A percentile compares a stretch with the other conserved stretches of the same genome.
Conservation (phyloP, 1,284 basidiomycete species). For the Grifola frondosa region DNA sequence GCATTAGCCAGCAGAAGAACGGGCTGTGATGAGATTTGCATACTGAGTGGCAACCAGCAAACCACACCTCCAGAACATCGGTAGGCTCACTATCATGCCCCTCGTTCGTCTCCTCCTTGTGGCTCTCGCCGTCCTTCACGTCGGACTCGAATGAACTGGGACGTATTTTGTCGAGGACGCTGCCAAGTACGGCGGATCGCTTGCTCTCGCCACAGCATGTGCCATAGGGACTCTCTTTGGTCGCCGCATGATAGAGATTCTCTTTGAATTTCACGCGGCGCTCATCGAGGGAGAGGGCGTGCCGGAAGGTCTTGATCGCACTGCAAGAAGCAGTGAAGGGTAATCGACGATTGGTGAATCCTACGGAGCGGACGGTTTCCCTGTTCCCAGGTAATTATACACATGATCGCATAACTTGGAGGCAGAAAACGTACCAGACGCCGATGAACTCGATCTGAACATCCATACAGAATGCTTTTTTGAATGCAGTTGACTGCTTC, state of each 20-base stretch:
- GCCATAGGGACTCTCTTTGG: slow-evolving; percentile 13
- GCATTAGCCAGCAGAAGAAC: neutral
- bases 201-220: too few relatives aligned
- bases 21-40: slow-evolving; percentile 17
- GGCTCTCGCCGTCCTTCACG: slow-evolving; percentile 1
- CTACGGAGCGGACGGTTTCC: slow-evolving; percentile 52
- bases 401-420: neutral
- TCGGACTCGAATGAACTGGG: neutral
- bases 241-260: slow-evolving; percentile 36
- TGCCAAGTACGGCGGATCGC: too few relatives aligned
- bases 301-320: slow-evolving; percentile 59
- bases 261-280: slow-evolving; percentile 61
- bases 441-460: slow-evolving; percentile 52
- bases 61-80: slow-evolving; percentile 54
- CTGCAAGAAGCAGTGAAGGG: slow-evolving; percentile 61
- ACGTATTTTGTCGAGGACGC: too few relatives aligned
- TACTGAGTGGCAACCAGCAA: slow-evolving; percentile 52
- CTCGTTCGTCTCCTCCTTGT: neutral
- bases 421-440: slow-evolving; percentile 43
- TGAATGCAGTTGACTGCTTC: slow-evolving; percentile 37
- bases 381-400: slow-evolving; percentile 13
- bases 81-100: slow-evolving; percentile 31
- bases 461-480: slow-evolving; percentile 46
- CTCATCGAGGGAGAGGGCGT: slow-evolving; percentile 69
- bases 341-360: slow-evolving; percentile 42